These are phyloP conservation scores for Brassica cretica DNA, from an alignment of 345 rosid species.

Conservation along the genomic window DNA sequence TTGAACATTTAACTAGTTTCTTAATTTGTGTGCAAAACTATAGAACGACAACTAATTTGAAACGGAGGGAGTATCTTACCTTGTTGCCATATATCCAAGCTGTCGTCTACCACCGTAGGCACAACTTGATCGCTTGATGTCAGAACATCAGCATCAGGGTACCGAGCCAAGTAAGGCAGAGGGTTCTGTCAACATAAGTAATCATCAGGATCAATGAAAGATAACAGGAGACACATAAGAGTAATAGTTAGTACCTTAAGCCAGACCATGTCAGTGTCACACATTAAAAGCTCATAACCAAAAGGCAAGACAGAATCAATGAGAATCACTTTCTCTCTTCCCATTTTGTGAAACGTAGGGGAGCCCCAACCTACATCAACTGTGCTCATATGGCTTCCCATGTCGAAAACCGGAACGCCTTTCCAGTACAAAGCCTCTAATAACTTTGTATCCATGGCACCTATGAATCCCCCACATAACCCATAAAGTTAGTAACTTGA, in stretches of 20 bases:
- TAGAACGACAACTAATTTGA: too few relatives aligned
- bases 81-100: conserved; percentile 94
- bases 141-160: conserved; percentile 91
- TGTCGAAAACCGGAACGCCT: conserved; percentile 97
- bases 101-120: conserved; percentile 93
- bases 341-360: conserved; percentile 96
- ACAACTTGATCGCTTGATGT: conserved; percentile 95
- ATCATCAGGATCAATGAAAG: conserved; percentile 13
- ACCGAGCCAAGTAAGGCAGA: conserved; percentile 89
- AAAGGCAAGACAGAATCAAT: conserved; percentile 83
- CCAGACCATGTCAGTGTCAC: conserved; percentile 99
- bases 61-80: conserved; percentile 44
- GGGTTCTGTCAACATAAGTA: conserved; percentile 59
- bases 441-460: conserved; percentile 94
- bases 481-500: conserved; percentile 3
- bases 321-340: conserved; percentile 92
- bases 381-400: conserved; percentile 97
- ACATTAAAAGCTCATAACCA: conserved; percentile 90
- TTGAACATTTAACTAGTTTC: too few relatives aligned
- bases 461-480: conserved; percentile 39
- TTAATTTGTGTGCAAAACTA: too few relatives aligned
- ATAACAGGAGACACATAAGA: not conserved
- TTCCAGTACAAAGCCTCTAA: conserved; percentile 94
- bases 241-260: conserved; percentile 58
- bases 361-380: conserved; percentile 99